Conservation (phyloP, 2,329 filamentous ascomycete species). For the Lachnellula suecica region DNA sequence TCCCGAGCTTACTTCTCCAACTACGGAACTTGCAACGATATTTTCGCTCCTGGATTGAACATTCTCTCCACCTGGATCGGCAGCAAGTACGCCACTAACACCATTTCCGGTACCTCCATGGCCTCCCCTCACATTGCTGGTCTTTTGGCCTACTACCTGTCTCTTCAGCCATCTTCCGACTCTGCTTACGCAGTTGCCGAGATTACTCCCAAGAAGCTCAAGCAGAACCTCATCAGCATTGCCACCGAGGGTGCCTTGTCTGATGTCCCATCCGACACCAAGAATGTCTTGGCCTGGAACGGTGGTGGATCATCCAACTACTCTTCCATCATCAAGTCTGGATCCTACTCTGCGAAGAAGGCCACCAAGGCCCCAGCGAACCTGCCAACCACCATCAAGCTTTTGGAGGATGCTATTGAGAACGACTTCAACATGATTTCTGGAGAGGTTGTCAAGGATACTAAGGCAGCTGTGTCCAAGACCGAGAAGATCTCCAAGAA, state of each 20-base stretch:
- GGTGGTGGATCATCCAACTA: slow-evolving; percentile 94
- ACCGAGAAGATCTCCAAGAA: slow-evolving; percentile 62
- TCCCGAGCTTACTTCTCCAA: slow-evolving; percentile 99
- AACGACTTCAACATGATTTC: slow-evolving; percentile 56
- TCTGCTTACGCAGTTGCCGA: slow-evolving; percentile 88
- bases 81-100: slow-evolving; percentile 94
- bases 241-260: slow-evolving; percentile 75
- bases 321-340: slow-evolving; percentile 73
- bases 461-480: slow-evolving; percentile 53
- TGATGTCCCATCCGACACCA: slow-evolving; percentile 82
- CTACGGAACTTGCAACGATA: slow-evolving; percentile 98
- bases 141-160: slow-evolving; percentile 96
- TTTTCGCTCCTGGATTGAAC: slow-evolving; percentile 96
- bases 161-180: slow-evolving; percentile 85
- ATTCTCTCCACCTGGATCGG: slow-evolving; percentile 99
- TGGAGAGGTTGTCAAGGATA: slow-evolving; percentile 54
- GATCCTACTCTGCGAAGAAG: slow-evolving; percentile 64
- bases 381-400: slow-evolving; percentile 54
- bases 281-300: slow-evolving; percentile 98
- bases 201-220: slow-evolving; percentile 92
- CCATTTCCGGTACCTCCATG: slow-evolving; percentile 99
- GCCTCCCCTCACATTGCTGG: slow-evolving; percentile 95
- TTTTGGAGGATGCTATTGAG: slow-evolving; percentile 60
- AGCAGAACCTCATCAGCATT: slow-evolving; percentile 81
- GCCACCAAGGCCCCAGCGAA: slow-evolving; percentile 43